Conservation (phyloP, 805 yeast species). For the Henningerozyma blattae region DNA sequence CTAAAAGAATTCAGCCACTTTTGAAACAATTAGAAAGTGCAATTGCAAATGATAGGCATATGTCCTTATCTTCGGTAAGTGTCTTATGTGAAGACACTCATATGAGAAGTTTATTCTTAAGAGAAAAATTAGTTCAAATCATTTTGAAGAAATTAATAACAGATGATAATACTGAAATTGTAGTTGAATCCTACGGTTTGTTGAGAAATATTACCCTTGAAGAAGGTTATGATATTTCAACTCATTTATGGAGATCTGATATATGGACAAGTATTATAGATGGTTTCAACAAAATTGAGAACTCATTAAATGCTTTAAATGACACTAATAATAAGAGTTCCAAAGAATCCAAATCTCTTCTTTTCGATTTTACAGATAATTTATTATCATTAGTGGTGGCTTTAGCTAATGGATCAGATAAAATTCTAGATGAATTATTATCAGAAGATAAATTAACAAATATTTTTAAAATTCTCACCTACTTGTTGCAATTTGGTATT, state of each 20-base stretch:
- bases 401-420: slow-evolving; percentile 51
- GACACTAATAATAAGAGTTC: slow-evolving; percentile 6
- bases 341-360: slow-evolving; percentile 32
- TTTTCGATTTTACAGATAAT: slow-evolving; percentile 64
- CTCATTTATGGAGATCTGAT: slow-evolving; percentile 64
- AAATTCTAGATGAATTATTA: slow-evolving; percentile 36
- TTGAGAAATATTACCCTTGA: slow-evolving; percentile 71
- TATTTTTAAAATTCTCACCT: slow-evolving; percentile 18
- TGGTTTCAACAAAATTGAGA: slow-evolving; percentile 38
- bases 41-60: slow-evolving; percentile 58
- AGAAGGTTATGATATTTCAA: slow-evolving; percentile 77
- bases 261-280: slow-evolving; percentile 52
- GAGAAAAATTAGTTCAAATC: slow-evolving; percentile 56
- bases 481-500: slow-evolving; percentile 19
- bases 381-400: slow-evolving; percentile 56
- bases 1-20: slow-evolving; percentile 55
- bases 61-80: slow-evolving; percentile 65
- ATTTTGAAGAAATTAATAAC: slow-evolving; percentile 52
- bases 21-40: slow-evolving; percentile 50
- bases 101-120: slow-evolving; percentile 51
- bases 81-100: slow-evolving; percentile 58
- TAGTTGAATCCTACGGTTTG: slow-evolving; percentile 71
- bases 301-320: slow-evolving; percentile 34
- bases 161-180: slow-evolving; percentile 62
- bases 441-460: slow-evolving; percentile 14